Percentiles rank a stretch among this genome's conserved stretches.
phyloP scores from a whole-genome alignment of 495 filamentous ascomycete genomes.

The Xylaria cubensis region DNA sequence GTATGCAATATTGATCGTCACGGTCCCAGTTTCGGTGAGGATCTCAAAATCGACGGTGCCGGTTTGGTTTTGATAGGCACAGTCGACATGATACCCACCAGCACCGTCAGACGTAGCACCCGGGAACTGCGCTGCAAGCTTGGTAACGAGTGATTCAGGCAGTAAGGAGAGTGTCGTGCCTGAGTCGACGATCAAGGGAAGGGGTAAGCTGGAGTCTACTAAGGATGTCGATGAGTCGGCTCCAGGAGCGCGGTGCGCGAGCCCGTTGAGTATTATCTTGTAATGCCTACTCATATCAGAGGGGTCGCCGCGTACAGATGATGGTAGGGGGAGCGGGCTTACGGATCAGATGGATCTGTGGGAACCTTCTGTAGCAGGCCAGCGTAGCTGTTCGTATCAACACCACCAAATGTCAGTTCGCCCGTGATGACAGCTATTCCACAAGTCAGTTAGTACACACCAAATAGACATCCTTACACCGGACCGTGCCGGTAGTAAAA shows the following conservation, averaged over 20 bases:
- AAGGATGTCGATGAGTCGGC: constrained; percentile 6
- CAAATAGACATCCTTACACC: not conserved
- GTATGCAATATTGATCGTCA: constrained; percentile 65
- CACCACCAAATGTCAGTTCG: constrained; percentile 80
- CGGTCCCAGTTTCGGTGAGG: constrained; percentile 36
- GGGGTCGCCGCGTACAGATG: constrained; percentile 55
- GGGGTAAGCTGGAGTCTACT: constrained; percentile 44
- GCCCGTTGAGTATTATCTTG: constrained; percentile 63
- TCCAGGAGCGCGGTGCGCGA: constrained; percentile 52
- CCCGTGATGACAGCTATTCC: constrained; percentile 58
- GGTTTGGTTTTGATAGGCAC: constrained; percentile 58
- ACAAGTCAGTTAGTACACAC: constrained; percentile 14
- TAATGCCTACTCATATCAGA: constrained; percentile 48
- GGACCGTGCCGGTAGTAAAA: not conserved
- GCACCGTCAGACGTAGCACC: constrained; percentile 60
- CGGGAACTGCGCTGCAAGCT: constrained; percentile 56
- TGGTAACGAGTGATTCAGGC: constrained; percentile 61
- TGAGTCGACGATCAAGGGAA: constrained; percentile 70
- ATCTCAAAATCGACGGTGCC: constrained; percentile 70
- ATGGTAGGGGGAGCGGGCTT: constrained; percentile 12
- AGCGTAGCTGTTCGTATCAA: constrained; percentile 75
- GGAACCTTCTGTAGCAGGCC: constrained; percentile 60
- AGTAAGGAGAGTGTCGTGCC: constrained; percentile 73
- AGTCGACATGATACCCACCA: constrained; percentile 65
- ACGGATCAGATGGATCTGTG: constrained; percentile 43